Base-by-base conservation (phyloP, 495 filamentous ascomycete genomes). In the Penicillium goetzii region DNA sequence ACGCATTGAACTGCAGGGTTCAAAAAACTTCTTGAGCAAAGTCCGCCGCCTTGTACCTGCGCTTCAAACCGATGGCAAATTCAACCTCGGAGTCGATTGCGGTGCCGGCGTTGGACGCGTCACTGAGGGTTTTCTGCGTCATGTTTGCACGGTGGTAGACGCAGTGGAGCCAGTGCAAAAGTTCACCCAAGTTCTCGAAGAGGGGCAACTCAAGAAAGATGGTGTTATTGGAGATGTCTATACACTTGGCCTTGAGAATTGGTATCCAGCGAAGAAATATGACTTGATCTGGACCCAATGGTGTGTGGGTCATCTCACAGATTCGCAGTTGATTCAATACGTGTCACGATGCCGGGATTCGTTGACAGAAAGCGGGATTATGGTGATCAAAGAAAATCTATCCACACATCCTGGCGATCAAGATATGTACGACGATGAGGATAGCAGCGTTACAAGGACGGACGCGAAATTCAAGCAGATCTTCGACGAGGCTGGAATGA, bases 231-330 rank as follows among this genome's bases (percentile, higher is more conserved):
- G 88, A 0, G 77, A 83, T 36, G 80, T 96, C 55, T 90, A 85
- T 71, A 92, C 90, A 58, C 70, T 88, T 10, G 91, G 92, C 3
- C 78, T 97, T 2, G 89, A 97, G 76, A 75, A 85, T 40, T 97
- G 92, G 92, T 62, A 65, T 54, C 90, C 89, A 0, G 74, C 80
- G 6, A 81, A 78, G 28, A 76, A 73, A 49, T 90, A 90, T 64
- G 83, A 78, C 60, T 52, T 82, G 41, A 80, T 93, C 59, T 87
- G 84, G 85, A 90, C 86, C 52, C 94, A 97, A 76, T 97, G 93
- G 93, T 97, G 93, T 77, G 76, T 96, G n/a, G 91, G 92, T 17
- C 90, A 97, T 72, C 76, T 97, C 56, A 93, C 87, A n/a, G 94
- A 97, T 77, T 69, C 68, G 40, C 87, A 96, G 74, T 72, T 97